phyloP scores from a whole-genome alignment of 805 yeast species.

The Torulaspora franciscae region DNA sequence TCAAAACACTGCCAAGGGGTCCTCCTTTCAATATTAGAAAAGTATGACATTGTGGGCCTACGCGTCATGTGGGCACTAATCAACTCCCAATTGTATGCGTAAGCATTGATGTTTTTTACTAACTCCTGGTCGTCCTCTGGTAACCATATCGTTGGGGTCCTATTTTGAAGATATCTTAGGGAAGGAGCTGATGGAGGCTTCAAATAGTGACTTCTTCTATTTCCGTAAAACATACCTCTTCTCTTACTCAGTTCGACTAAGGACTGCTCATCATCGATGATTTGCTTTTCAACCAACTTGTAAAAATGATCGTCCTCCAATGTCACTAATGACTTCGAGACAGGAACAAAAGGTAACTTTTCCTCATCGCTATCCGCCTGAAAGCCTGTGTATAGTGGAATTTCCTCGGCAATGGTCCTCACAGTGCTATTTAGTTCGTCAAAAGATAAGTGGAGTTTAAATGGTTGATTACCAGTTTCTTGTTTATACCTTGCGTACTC shows the following conservation, averaged over 20 bases:
- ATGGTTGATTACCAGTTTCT: constrained; percentile 24
- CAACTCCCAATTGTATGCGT: constrained; percentile 88
- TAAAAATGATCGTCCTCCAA: constrained; percentile 58
- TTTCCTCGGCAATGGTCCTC: constrained; percentile 33
- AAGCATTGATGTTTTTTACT: constrained; percentile 77
- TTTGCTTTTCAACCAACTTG: constrained; percentile 50
- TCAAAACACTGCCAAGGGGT: constrained; percentile 99
- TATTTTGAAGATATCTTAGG: constrained; percentile 65
- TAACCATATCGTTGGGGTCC: constrained; percentile 94
- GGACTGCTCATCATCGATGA: constrained; percentile 40
- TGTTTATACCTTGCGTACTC: constrained; percentile 20
- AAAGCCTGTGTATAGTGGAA: constrained; percentile 35
- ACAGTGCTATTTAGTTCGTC: constrained; percentile 35
- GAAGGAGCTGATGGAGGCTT: constrained; percentile 93
- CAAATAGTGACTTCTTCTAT: constrained; percentile 55
- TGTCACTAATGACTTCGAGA: constrained; percentile 62
- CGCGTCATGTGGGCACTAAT: constrained; percentile 76
- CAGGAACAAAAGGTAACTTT: constrained; percentile 44
- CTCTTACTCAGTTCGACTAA: constrained; percentile 33
- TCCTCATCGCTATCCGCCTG: constrained; percentile 29
- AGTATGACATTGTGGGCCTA: constrained; percentile 61
- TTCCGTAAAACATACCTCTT: constrained; percentile 44
- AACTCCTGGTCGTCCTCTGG: constrained; percentile 87
- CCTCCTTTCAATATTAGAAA: constrained; percentile 86
- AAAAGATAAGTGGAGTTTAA: constrained; percentile 33